These are phyloP conservation scores for Byssochlamys sp. DNA, from an alignment of 2,329 filamentous ascomycete species.

Conservation along the genomic window DNA sequence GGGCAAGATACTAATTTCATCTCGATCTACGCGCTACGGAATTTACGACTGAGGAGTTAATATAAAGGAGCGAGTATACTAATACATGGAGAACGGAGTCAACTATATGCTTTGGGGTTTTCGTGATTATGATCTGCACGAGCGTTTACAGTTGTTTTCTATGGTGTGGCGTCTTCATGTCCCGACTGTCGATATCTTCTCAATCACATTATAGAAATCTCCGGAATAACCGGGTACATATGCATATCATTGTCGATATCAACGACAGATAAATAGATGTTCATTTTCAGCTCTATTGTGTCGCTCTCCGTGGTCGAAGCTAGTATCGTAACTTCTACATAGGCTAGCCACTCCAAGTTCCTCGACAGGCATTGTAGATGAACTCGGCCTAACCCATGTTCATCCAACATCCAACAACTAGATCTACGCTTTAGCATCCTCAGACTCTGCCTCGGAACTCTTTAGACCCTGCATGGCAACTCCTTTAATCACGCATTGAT, in stretches of 20 bases:
- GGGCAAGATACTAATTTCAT: neutral
- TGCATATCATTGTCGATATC: neutral
- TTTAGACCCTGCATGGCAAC: slow-evolving; percentile 3
- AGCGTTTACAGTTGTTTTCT: neutral
- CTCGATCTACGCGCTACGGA: neutral
- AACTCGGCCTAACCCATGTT: neutral
- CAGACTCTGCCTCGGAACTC: neutral
- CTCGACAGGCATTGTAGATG: neutral
- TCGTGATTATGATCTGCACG: neutral
- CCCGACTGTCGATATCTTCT: neutral
- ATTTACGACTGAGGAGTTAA: neutral
- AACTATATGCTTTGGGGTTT: neutral
- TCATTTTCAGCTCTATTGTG: neutral
- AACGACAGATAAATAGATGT: neutral
- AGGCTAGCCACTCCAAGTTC: neutral
- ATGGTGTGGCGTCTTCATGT: neutral
- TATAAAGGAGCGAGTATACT: neutral
- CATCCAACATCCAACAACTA: neutral
- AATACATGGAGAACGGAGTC: neutral
- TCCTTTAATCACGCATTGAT: slow-evolving; percentile 11
- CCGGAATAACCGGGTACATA: neutral
- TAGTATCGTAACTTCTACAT: no score
- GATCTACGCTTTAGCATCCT: neutral
- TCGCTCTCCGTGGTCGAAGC: neutral
- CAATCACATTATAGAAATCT: neutral